Evolutionary conservation across 2,329 filamentous ascomycete genomes (phyloP), one percentile per base, ranked within the genome.

Genomic region (Fusarium praegraminearum): DNA sequence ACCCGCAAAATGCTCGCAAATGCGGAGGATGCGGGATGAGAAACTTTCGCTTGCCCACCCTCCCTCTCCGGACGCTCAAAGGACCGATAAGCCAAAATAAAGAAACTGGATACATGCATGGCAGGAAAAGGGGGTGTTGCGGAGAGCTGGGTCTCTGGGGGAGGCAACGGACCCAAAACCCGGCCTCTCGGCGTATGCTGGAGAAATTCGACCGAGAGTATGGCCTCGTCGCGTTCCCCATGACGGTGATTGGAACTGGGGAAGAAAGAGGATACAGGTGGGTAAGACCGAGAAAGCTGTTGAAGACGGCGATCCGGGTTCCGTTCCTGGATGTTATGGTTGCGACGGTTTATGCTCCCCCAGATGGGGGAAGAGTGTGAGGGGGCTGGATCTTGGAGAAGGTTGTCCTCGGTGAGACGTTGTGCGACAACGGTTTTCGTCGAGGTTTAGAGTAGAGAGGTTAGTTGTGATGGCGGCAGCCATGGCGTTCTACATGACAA

Each of bases 11-110:
- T 57, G 44, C 44, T 57, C 40, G n/a, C 41, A 60, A 65, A 65
- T 65, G 61, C 62, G 62, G 62, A 65, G 62, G 62, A 65, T 65
- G 61, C 62, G 62, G 62, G 62, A 65, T 65, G 16, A 20, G n/a
- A 57, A 51, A 54, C 20, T 47, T 36, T 65, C 62, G 54, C 54
- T 65, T 65, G 62, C 62, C 62, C 62, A 28, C 61, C 30, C 36
- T 44, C 24, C 20, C 44, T 43, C 43, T 63, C 47, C 35, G 11
- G 58, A 41, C 53, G 43, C 6, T 35, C 47, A 65, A 65, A 60
- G 62, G 62, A 65, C 62, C 61, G 62, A 65, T 65, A 65, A 60
- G 61, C 46, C 44, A 33, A 35, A 43, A 62, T 45, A 61, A 58
- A 41, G 30, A 38, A 43, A 65, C 26, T 35, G 33, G 33, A 40